These are phyloP conservation scores for Beauveria sp. DNA, from an alignment of 2,329 filamentous ascomycete genomes.

Conservation along the genomic window DNA sequence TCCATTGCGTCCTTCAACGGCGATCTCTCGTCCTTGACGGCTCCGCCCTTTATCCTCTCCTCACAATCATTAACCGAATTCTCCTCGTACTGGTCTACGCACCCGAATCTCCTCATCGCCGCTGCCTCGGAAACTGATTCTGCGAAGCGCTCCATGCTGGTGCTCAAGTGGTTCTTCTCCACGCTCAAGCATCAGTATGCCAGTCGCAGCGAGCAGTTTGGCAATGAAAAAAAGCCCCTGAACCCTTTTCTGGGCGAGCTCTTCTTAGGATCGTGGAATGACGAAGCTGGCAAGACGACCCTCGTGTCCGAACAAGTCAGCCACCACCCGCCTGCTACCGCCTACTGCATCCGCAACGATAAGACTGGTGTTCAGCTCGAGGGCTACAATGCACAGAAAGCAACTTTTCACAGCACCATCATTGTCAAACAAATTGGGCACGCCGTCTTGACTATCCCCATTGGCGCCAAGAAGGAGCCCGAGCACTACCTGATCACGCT, in stretches of 20 bases:
- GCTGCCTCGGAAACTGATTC: conserved; percentile 73
- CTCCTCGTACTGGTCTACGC: conserved; percentile 76
- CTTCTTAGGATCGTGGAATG: conserved; percentile 86
- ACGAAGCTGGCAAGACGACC: conserved; percentile 71
- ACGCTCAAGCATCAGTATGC: conserved; percentile 83
- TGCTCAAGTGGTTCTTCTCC: conserved; percentile 94
- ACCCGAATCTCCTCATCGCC: conserved; percentile 70
- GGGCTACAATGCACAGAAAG: conserved; percentile 95
- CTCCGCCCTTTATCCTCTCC: conserved; percentile 75
- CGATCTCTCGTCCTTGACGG: conserved; percentile 72
- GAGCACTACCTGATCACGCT: conserved; percentile 88
- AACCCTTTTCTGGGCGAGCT: conserved; percentile 95
- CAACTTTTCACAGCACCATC: conserved; percentile 88
- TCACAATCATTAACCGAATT: conserved; percentile 73
- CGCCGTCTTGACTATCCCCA: conserved; percentile 68
- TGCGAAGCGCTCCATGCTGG: conserved; percentile 72
- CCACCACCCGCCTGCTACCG: conserved; percentile 91
- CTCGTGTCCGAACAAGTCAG: conserved; percentile 91
- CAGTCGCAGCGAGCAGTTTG: conserved; percentile 66
- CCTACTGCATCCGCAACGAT: conserved; percentile 85
- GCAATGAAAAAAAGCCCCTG: conserved; percentile 94
- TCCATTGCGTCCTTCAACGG: conserved; percentile 78
- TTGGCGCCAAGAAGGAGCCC: conserved; percentile 26
- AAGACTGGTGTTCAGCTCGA: conserved; percentile 70
- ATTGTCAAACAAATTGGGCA: conserved; percentile 93